A percentile compares a stretch with the other conserved stretches of the same genome.
phyloP scores from a whole-genome alignment of 2,329 filamentous ascomycete genomes.

The Trichophyton benhamiae region DNA sequence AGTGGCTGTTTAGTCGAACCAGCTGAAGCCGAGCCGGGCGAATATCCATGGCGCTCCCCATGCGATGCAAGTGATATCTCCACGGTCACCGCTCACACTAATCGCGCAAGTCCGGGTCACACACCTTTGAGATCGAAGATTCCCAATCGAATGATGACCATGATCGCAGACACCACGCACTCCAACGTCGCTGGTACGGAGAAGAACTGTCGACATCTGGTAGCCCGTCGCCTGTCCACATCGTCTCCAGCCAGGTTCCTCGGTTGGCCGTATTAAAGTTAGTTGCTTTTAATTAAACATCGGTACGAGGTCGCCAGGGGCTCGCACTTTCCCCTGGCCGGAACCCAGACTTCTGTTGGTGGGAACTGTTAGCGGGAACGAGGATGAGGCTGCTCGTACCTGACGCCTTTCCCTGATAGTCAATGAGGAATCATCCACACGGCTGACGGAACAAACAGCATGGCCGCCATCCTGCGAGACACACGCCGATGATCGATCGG shows the following conservation, averaged over 20 bases:
- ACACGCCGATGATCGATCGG: not conserved
- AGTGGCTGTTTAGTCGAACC: not conserved
- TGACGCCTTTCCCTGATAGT: not conserved
- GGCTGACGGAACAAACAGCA: not conserved
- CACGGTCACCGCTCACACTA: not conserved
- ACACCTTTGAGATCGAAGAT: not conserved
- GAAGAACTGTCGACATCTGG: no score
- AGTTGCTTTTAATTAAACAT: not conserved
- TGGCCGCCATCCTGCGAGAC: conserved; percentile 1
- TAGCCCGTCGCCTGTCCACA: no score
- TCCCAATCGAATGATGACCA: not conserved
- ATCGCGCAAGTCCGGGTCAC: not conserved
- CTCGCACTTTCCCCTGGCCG: not conserved
- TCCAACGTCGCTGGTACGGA: no score
- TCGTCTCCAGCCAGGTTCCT: not conserved
- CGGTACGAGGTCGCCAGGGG: not conserved
- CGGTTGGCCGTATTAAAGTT: not conserved
- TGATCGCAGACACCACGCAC: not conserved
- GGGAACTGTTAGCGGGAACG: not conserved
- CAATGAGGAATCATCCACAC: not conserved
- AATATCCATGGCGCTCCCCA: not conserved
- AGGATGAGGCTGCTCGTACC: not conserved
- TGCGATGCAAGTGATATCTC: not conserved
- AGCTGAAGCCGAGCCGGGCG: not conserved
- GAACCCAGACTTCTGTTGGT: not conserved